Conservation (phyloP, 2,329 filamentous ascomycete species). For the Diaporthe aspalathi region DNA sequence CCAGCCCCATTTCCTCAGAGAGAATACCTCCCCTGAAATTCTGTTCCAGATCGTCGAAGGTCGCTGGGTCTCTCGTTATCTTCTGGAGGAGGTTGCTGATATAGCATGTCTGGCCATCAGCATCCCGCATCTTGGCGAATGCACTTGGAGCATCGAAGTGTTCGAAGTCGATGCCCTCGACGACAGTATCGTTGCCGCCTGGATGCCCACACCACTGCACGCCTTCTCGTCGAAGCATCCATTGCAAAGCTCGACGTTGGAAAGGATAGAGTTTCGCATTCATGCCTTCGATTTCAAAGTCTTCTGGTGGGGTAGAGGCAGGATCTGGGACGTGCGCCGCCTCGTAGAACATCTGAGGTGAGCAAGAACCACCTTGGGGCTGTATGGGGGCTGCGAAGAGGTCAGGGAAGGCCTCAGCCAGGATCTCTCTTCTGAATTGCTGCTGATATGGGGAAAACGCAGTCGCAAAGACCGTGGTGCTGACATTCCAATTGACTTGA, state of each 20-base stretch:
- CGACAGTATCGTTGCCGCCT: constrained; percentile 38
- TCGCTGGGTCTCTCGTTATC: constrained; percentile 60
- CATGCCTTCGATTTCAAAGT: constrained; percentile 57
- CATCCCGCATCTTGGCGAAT: constrained; percentile 59
- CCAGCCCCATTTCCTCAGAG: constrained; percentile 85
- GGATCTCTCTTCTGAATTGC: constrained; percentile 37
- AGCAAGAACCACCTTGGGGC: constrained; percentile 45
- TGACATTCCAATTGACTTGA: constrained; percentile 48
- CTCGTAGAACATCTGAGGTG: constrained; percentile 74
- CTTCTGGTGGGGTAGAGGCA: constrained; percentile 51
- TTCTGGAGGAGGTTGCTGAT: constrained; percentile 72
- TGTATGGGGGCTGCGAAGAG: background rate
- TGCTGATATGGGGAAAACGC: constrained; percentile 11
- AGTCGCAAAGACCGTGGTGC: constrained; percentile 10
- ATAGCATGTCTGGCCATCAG: constrained; percentile 51
- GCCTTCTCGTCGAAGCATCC: constrained; percentile 76
- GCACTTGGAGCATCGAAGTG: constrained; percentile 52
- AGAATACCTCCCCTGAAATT: constrained; percentile 72
- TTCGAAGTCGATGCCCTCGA: constrained; percentile 44
- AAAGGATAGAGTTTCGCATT: constrained; percentile 74
- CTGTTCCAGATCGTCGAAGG: constrained; percentile 56
- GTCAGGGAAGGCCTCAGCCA: constrained; percentile 42
- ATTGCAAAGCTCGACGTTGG: constrained; percentile 76
- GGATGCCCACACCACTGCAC: constrained; percentile 56
- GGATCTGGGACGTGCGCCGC: constrained; percentile 71